Evolutionary conservation across 1,284 basidiomycete species (phyloP).

Genomic region (Leccinum subfulvum): DNA sequence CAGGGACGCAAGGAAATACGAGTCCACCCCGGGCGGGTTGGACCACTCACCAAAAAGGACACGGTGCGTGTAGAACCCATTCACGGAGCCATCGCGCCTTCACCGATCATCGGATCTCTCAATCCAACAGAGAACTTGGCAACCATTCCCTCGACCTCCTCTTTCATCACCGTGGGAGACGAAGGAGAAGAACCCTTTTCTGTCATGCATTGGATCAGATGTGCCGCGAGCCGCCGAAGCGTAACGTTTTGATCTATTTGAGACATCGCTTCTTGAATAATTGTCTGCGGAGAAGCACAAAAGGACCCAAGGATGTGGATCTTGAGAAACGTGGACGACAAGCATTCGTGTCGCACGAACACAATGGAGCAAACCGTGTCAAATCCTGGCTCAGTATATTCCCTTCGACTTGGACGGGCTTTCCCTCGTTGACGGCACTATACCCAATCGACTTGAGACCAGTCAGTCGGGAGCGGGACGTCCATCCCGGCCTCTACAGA

Average conservation of each 20-base stretch:
- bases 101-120: neutral
- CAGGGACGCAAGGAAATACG: slow-evolving; percentile 27
- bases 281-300: slow-evolving; percentile 6
- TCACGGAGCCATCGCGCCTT: neutral
- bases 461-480: slow-evolving; percentile 17
- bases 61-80: neutral
- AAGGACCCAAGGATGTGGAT: slow-evolving; percentile 26
- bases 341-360: neutral
- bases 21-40: slow-evolving; percentile 29
- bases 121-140: slow-evolving; percentile 21
- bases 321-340: slow-evolving; percentile 26
- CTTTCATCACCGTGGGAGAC: neutral
- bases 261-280: slow-evolving; percentile 8
- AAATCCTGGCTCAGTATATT: slow-evolving; percentile 25
- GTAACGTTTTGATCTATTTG: slow-evolving; percentile 29
- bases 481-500: slow-evolving; percentile 16
- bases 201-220: slow-evolving; percentile 14
- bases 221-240: slow-evolving; percentile 19
- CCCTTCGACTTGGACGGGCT: slow-evolving; percentile 7
- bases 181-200: slow-evolving; percentile 1
- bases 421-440: slow-evolving; percentile 26
- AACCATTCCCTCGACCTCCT: slow-evolving; percentile 29
- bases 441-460: slow-evolving; percentile 20
- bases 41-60: slow-evolving; percentile 31
- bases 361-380: slow-evolving; percentile 26